A percentile compares a stretch with the other conserved stretches of the same genome.
phyloP scores from a whole-genome alignment of 352 stramenopile genomes.

The Globisporangium paroecandrum region DNA sequence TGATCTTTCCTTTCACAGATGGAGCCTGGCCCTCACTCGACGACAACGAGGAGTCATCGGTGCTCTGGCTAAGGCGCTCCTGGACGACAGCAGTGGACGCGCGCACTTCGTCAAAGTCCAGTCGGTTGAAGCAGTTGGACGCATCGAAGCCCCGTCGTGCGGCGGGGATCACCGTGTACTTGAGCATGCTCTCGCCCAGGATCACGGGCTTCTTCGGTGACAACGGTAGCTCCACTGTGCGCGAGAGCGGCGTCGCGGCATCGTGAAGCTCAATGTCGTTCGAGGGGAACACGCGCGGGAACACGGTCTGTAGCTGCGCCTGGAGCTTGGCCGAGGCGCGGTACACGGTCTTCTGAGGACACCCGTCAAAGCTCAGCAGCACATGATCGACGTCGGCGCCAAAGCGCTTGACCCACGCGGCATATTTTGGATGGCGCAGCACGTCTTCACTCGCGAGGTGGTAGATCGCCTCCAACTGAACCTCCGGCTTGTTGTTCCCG shows the following conservation, averaged over 20 bases:
- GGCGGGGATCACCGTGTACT: slow-evolving; percentile 53
- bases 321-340: slow-evolving; percentile 67
- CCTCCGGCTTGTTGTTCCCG: slow-evolving; percentile 17
- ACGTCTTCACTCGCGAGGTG: slow-evolving; percentile 50
- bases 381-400: slow-evolving; percentile 58
- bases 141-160: slow-evolving; percentile 63
- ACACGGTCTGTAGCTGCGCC: slow-evolving; percentile 64
- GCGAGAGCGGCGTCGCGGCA: slow-evolving; percentile 29
- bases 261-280: slow-evolving; percentile 49
- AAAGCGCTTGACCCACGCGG: slow-evolving; percentile 53
- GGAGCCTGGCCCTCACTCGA: neutral
- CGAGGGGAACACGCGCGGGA: slow-evolving; percentile 53
- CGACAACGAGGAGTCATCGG: neutral
- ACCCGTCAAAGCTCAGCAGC: slow-evolving; percentile 42
- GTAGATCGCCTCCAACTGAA: slow-evolving; percentile 62
- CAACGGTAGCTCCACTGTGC: slow-evolving; percentile 22
- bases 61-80: slow-evolving; percentile 3
- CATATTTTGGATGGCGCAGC: slow-evolving; percentile 55
- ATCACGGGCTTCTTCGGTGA: slow-evolving; percentile 29
- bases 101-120: slow-evolving; percentile 50
- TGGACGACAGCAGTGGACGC: slow-evolving; percentile 27
- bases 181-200: slow-evolving; percentile 70
- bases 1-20: slow-evolving; percentile 51
- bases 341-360: slow-evolving; percentile 68
- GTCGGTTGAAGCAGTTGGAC: slow-evolving; percentile 39